Evolutionary conservation across 2,329 filamentous ascomycete species (phyloP).

Genomic region (Plenodomus biglobosus): DNA sequence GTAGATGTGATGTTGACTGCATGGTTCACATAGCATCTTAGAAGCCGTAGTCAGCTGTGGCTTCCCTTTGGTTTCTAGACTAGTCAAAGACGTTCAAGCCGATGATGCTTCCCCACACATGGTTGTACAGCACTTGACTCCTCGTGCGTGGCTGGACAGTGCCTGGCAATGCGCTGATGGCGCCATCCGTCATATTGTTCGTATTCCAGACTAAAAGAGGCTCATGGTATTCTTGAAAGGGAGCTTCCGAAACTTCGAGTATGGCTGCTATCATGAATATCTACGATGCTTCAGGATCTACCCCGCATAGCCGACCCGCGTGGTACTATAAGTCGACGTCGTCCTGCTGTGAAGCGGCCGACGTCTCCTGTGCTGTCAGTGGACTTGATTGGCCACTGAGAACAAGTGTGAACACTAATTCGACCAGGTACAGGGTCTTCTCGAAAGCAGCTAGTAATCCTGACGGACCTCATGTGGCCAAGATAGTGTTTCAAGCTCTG

Average conservation of each 20-base stretch:
- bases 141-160: not conserved
- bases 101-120: not conserved
- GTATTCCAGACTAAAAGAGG: not conserved
- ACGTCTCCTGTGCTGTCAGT: not conserved
- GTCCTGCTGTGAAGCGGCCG: not conserved
- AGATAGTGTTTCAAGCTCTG: slow-evolving; percentile 13
- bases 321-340: slow-evolving; percentile 2
- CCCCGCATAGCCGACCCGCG: slow-evolving; percentile 15
- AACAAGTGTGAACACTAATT: not conserved
- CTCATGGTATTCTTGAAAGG: slow-evolving; percentile 1
- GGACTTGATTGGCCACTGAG: not conserved
- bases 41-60: too few relatives aligned
- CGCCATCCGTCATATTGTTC: slow-evolving; percentile 3
- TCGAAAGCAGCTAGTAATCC: not conserved
- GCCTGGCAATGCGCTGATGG: slow-evolving; percentile 1
- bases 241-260: not conserved
- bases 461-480: slow-evolving; percentile 4
- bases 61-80: too few relatives aligned
- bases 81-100: not conserved
- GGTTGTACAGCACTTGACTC: not conserved
- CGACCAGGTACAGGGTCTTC: not conserved
- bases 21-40: too few relatives aligned
- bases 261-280: not conserved
- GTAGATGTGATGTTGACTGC: not conserved
- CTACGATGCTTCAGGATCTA: slow-evolving; percentile 6